Evolutionary conservation across 345 rosid species (phyloP).

Genomic region (Luvunga scandens): DNA sequence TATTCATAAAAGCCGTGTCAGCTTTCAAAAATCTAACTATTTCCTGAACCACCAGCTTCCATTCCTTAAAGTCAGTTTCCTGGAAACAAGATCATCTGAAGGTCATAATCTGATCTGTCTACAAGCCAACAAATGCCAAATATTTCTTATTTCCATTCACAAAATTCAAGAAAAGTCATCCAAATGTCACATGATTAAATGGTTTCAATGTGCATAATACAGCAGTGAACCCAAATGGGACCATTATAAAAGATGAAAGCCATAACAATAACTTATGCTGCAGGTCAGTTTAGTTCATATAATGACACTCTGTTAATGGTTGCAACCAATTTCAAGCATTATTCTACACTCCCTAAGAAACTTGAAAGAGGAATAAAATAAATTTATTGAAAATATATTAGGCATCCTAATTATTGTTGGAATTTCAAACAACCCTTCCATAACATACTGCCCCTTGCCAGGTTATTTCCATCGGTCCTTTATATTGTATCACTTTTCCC

Average conservation of each 20-base stretch:
- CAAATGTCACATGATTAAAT: not conserved
- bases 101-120: conserved; percentile 20
- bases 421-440: conserved; percentile 3
- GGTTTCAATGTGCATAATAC: not conserved
- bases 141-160: not conserved
- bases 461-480: not conserved
- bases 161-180: conserved; percentile 1
- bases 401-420: not conserved
- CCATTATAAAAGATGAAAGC: not conserved
- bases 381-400: not conserved
- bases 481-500: not conserved
- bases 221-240: not conserved
- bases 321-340: not conserved
- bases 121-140: conserved; percentile 11
- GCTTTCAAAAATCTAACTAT: conserved; percentile 90
- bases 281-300: too few species aligned
- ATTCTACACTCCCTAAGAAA: not conserved
- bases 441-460: not conserved
- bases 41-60: conserved; percentile 98
- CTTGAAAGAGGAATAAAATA: not conserved
- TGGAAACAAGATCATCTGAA: conserved; percentile 40
- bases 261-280: not conserved
- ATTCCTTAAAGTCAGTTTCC: conserved; percentile 95
- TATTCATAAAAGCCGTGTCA: conserved; percentile 91
- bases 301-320: not conserved